phyloP scores from a whole-genome alignment of 495 filamentous ascomycete genomes.

The Trichoderma asperelloides region DNA sequence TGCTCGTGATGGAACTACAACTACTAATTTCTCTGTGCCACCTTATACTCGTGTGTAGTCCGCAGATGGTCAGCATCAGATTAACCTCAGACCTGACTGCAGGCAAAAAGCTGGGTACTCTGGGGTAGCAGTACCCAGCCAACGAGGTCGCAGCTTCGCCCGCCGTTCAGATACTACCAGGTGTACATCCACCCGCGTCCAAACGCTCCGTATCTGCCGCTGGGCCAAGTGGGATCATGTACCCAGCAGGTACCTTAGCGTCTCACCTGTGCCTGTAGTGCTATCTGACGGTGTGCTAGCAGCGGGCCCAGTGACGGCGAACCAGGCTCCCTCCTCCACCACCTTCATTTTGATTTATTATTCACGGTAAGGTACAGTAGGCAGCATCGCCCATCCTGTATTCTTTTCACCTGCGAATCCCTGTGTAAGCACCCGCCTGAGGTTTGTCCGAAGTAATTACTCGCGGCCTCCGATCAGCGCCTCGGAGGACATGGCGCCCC shows the following conservation, averaged over 20 bases:
- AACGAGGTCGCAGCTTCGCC: neutral
- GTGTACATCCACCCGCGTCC: no score
- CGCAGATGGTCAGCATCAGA: no score
- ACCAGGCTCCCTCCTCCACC: neutral
- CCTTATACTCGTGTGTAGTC: no score
- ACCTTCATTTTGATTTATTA: neutral
- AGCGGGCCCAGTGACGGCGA: conserved; percentile 3
- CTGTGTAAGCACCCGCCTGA: neutral
- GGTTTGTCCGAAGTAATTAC: neutral
- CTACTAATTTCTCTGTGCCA: no score
- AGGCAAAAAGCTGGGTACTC: no score
- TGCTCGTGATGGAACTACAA: no score
- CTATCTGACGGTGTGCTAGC: neutral
- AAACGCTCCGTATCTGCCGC: neutral
- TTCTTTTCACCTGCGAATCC: neutral
- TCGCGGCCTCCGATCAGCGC: neutral
- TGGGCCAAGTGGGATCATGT: neutral
- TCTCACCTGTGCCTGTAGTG: neutral
- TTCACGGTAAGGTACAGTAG: conserved; percentile 3
- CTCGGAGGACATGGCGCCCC: conserved; percentile 39
- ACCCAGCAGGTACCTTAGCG: neutral
- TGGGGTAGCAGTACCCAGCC: neutral
- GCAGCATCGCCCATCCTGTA: neutral
- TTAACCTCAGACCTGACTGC: no score
- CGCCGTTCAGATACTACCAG: no score